These are phyloP conservation scores for Lophiotrema nucula DNA, from an alignment of 495 filamentous ascomycete genomes.

Conservation along the genomic window DNA sequence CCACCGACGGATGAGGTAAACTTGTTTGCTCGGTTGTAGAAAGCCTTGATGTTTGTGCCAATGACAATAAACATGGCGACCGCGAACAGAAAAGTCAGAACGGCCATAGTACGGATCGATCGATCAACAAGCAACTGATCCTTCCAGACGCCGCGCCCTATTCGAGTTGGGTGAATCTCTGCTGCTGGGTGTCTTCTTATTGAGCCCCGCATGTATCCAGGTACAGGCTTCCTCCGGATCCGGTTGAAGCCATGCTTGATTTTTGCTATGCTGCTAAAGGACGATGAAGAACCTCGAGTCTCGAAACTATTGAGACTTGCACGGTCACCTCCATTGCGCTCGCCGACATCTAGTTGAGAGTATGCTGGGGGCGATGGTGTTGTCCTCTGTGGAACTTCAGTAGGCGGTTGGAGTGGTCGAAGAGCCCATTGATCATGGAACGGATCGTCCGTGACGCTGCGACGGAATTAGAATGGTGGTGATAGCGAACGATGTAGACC, in stretches of 20 bases:
- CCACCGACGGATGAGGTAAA: conserved; percentile 21
- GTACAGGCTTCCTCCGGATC: conserved; percentile 20
- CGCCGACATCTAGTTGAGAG: background rate
- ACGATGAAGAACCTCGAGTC: conserved; percentile 11
- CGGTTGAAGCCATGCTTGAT: conserved; percentile 19
- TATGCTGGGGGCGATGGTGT: background rate
- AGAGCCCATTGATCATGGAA: conserved; percentile 7
- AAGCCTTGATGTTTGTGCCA: conserved; percentile 1
- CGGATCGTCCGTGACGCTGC: background rate
- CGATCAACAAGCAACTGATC: conserved; percentile 29
- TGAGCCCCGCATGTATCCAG: conserved; percentile 3
- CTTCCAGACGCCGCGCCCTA: conserved; percentile 28
- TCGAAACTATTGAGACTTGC: conserved; percentile 17
- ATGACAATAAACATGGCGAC: conserved; percentile 26
- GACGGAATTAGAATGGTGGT: background rate
- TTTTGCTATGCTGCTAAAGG: conserved; percentile 11
- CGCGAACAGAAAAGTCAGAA: conserved; percentile 17
- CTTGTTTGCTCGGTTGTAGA: conserved; percentile 7
- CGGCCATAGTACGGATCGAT: conserved; percentile 23
- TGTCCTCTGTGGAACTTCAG: too few relatives aligned
- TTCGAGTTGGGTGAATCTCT: conserved; percentile 23
- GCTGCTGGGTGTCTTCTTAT: conserved; percentile 6
- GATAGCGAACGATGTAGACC: background rate
- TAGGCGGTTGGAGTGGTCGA: background rate
- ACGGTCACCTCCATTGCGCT: background rate